Conservation (phyloP, 129 eudicot species). For the Saussurea involucrata region DNA sequence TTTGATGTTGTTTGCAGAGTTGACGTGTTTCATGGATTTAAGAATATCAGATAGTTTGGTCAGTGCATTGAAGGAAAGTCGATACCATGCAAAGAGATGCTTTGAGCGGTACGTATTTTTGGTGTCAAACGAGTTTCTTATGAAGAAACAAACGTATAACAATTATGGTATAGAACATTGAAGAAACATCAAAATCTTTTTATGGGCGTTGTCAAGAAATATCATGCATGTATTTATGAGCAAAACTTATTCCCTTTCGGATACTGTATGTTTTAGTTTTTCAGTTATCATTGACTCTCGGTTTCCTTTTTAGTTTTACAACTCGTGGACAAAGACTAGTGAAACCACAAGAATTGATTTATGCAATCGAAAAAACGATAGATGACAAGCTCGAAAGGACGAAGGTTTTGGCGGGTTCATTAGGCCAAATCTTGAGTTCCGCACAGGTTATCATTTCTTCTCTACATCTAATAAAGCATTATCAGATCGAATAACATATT, state of each 20-base stretch:
- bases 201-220: not conserved
- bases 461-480: not conserved
- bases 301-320: constrained; percentile 39
- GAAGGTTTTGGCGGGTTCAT: constrained; percentile 71
- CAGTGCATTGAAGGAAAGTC: constrained; percentile 58
- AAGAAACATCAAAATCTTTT: not conserved
- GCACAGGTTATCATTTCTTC: constrained; percentile 49
- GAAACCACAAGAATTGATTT: constrained; percentile 60
- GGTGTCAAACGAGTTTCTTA: not conserved
- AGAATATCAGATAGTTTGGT: constrained; percentile 47
- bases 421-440: constrained; percentile 67
- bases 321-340: constrained; percentile 62
- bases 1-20: not conserved
- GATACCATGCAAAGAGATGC: constrained; percentile 80
- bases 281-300: not conserved
- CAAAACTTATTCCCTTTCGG: not conserved
- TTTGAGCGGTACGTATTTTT: constrained; percentile 49
- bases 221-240: not conserved
- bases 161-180: not conserved
- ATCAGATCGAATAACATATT: not conserved
- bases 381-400: constrained; percentile 68
- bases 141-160: not conserved
- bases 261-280: not conserved
- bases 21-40: constrained; percentile 49
- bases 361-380: constrained; percentile 59